phyloP scores from a whole-genome alignment of 164 flowering plant species.

The Litsea cubeba region DNA sequence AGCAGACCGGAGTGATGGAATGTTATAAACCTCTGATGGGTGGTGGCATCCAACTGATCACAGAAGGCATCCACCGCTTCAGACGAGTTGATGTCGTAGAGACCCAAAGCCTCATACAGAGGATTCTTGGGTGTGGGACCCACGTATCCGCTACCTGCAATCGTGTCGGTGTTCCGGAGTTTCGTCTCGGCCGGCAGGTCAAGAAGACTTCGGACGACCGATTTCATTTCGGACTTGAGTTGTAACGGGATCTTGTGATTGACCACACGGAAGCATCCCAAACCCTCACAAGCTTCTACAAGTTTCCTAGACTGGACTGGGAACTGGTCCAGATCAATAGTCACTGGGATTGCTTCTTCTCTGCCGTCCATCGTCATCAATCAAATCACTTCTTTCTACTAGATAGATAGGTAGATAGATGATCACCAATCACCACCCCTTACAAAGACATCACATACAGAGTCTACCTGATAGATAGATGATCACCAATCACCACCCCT shows the following conservation, averaged over 20 bases:
- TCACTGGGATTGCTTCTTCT: conserved; percentile 31
- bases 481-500: too few species aligned
- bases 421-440: too few species aligned
- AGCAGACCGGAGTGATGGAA: too few species aligned
- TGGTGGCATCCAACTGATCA: conserved; percentile 41
- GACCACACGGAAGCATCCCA: conserved; percentile 70
- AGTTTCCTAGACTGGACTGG: conserved; percentile 23
- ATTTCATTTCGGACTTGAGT: conserved; percentile 54
- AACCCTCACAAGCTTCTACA: conserved; percentile 46
- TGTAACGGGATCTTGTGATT: conserved; percentile 43
- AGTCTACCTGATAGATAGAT: not conserved
- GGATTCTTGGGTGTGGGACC: conserved; percentile 50
- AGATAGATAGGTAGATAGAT: too few species aligned
- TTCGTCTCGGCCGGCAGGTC: conserved; percentile 63
- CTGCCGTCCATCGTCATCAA: not conserved
- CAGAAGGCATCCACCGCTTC: conserved; percentile 46
- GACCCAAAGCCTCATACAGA: conserved; percentile 65
- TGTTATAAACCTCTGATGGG: conserved; percentile 42
- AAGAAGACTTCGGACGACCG: conserved; percentile 41
- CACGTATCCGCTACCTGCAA: conserved; percentile 60
- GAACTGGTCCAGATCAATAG: conserved; percentile 43
- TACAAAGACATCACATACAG: too few species aligned
- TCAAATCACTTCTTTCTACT: too few species aligned
- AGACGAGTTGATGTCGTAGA: conserved; percentile 43
- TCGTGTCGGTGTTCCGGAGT: conserved; percentile 45